These are phyloP conservation scores for Salvia splendens DNA, from an alignment of 257 asterid genomes.

Conservation along the genomic window DNA sequence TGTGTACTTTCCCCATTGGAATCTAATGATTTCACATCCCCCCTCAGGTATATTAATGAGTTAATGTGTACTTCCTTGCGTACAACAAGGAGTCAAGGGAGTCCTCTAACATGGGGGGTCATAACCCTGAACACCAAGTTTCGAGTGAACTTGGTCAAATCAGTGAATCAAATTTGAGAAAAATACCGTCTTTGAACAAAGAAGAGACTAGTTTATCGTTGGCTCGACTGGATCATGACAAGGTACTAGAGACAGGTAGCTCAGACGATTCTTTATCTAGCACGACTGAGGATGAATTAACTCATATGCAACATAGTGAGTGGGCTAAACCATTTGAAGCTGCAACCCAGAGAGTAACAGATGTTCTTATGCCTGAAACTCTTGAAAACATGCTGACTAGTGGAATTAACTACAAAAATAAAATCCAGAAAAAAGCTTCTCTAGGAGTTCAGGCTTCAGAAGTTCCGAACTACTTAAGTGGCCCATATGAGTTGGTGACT, in stretches of 20 bases:
- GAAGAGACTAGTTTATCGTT: conserved; percentile 43
- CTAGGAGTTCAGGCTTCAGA: conserved; percentile 38
- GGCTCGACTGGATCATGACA: conserved; percentile 46
- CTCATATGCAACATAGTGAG: conserved; percentile 61
- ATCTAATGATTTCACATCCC: conserved; percentile 14
- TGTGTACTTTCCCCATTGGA: conserved; percentile 24
- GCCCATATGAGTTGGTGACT: conserved; percentile 35
- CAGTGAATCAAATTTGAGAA: conserved; percentile 44
- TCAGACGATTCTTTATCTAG: conserved; percentile 43
- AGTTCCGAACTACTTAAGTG: conserved; percentile 10
- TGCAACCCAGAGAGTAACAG: conserved; percentile 96
- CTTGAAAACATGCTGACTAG: conserved; percentile 98
- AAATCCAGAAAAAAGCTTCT: conserved; percentile 56
- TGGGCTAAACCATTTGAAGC: conserved; percentile 95
- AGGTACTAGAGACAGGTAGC: conserved; percentile 38
- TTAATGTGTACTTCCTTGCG: conserved; percentile 80
- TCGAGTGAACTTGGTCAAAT: conserved; percentile 45
- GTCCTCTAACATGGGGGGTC: conserved; percentile 42
- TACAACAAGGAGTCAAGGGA: conserved; percentile 55
- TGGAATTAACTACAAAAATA: conserved; percentile 92
- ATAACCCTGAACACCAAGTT: conserved; percentile 39
- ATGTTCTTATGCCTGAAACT: conserved; percentile 96
- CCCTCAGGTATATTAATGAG: conserved; percentile 83
- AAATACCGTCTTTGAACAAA: conserved; percentile 37
- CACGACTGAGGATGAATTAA: conserved; percentile 46